These are phyloP conservation scores for Geum urbanum DNA, from an alignment of 306 rosid species.

Conservation along the genomic window DNA sequence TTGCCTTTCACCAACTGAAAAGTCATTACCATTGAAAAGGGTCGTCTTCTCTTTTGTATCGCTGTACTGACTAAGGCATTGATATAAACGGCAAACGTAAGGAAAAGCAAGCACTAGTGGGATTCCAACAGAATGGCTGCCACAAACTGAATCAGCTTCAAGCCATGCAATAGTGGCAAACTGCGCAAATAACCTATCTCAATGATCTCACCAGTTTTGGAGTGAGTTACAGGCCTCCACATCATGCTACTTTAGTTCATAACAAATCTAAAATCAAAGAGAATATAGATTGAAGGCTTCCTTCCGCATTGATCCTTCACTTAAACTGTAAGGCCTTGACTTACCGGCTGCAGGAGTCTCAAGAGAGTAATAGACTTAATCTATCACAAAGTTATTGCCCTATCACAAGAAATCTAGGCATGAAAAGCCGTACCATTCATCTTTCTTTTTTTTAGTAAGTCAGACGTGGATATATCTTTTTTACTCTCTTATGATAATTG, in stretches of 20 bases:
- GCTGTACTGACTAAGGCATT: constrained; percentile 90
- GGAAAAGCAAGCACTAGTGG: constrained; percentile 91
- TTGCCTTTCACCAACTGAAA: not conserved
- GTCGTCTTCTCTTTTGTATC: constrained; percentile 73
- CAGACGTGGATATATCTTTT: not conserved
- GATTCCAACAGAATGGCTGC: constrained; percentile 87
- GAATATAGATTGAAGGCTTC: not conserved
- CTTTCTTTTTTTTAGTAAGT: not conserved
- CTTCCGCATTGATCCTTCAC: no score
- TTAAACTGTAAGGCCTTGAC: no score
- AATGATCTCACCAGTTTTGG: not conserved
- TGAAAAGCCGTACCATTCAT: not conserved
- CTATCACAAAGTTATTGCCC: not conserved
- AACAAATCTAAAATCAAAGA: not conserved
- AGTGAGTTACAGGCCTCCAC: not conserved
- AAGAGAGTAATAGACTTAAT: not conserved
- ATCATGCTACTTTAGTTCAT: not conserved
- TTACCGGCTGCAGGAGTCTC: no score
- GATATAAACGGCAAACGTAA: constrained; percentile 80
- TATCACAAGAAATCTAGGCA: not conserved
- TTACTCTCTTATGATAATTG: not conserved
- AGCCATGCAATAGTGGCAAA: constrained; percentile 99
- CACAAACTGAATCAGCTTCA: constrained; percentile 98
- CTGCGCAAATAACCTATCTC: constrained; percentile 29
- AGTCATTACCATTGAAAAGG: constrained; percentile 71